phyloP scores from a whole-genome alignment of 2,329 filamentous ascomycete genomes.

The Xylaria sp. region DNA sequence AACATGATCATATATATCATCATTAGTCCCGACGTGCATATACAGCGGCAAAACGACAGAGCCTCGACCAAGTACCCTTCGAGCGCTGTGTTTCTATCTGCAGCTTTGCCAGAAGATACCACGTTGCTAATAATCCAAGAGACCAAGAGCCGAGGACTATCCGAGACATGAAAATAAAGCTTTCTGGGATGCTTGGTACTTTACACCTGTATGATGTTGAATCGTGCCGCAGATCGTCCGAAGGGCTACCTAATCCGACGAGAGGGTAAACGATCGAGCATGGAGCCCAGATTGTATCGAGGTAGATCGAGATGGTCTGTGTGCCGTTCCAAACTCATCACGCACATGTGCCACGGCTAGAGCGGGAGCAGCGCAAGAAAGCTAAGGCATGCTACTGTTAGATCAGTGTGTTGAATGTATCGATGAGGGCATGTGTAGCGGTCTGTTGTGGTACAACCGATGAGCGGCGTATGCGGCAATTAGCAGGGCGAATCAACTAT shows the following conservation, averaged over 20 bases:
- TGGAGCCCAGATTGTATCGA: conserved; percentile 7
- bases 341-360: conserved; percentile 32
- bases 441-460: conserved; percentile 30
- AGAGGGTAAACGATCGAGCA: conserved; percentile 3
- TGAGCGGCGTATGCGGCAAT: conserved; percentile 13
- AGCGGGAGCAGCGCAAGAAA: conserved; percentile 10
- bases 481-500: not conserved
- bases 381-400: conserved; percentile 28
- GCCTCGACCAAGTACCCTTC: no score
- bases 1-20: no score
- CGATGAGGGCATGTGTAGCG: conserved; percentile 21
- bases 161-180: conserved; percentile 18
- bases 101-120: no score
- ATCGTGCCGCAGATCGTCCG: conserved; percentile 7
- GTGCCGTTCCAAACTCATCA: conserved; percentile 26
- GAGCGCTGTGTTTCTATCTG: no score
- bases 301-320: conserved; percentile 18
- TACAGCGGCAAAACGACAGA: no score
- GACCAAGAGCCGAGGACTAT: conserved; percentile 8
- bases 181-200: not conserved
- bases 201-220: not conserved
- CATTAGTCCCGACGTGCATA: no score
- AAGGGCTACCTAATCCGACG: conserved; percentile 2
- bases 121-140: no score
- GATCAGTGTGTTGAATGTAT: conserved; percentile 24